Base-by-base conservation (phyloP, 331 rosid species). In the Rhamnella rubrinervis region DNA sequence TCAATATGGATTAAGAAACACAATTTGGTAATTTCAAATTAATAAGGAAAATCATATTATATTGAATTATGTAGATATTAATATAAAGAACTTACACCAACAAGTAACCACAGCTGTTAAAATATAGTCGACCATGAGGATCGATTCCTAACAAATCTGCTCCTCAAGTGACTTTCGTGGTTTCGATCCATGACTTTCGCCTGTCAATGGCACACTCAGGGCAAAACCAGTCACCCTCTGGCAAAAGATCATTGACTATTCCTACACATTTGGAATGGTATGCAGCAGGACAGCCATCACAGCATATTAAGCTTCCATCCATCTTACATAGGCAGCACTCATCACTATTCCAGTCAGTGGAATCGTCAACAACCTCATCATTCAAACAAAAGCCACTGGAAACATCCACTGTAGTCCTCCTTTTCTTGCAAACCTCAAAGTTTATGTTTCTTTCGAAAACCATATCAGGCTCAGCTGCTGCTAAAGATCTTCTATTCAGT, bases 201-300 rank as follows among this genome's bases (percentile, higher is more conserved):
- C 86, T 55, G 71, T 86, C 82, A 62, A 91, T 88, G 53, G 84
- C 85, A 82, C 99, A 95, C 85, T 95, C 99, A 6, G 99, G 99
- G 83, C 99, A 95, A 81, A 84, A 91, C 99, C 99, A 95, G 74
- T 89, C 96, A 79, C 99, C 99, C 57, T 87, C 96, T 4, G 99
- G 99, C 78, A 95, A 86, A 78, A 62, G 85, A 77, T 89, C 89
- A 82, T 57, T 80, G 49, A 79, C 76, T 73, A 91, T 67, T 67
- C 97, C 97, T 6, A 89, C 97, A 79, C 99, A 95, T 81, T 74
- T 89, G 63, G 96, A 88, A 82, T 95, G 99, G 74, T 84, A 95
- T 70, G 99, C 99, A 75, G 97, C 96, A 71, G 99, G 99, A 68
- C 99, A 95, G 37, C 99, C 99, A 83, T 95, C 99, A 76, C 99